Evolutionary conservation across 2,329 filamentous ascomycete genomes (phyloP).

Genomic region (Aaosphaeria pasadenensis): DNA sequence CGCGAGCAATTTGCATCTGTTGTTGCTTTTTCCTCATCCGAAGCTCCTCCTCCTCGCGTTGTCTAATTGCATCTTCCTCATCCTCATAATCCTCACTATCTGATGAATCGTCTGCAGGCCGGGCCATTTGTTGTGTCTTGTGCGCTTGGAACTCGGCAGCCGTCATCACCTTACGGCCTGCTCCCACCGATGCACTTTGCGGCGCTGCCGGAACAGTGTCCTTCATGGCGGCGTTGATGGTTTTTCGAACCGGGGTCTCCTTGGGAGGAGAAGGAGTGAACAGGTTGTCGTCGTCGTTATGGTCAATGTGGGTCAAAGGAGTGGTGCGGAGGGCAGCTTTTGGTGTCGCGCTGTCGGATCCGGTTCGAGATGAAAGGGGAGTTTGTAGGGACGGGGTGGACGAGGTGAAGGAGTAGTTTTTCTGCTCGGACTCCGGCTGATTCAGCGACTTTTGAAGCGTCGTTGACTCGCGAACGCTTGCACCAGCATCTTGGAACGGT

Average conservation of each 20-base stretch:
- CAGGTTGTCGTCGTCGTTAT: constrained; percentile 28
- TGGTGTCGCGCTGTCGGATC: constrained; percentile 29
- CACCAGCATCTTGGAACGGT: constrained; percentile 26
- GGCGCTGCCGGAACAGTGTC: constrained; percentile 10
- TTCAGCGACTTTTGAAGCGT: constrained; percentile 18
- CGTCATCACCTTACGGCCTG: constrained; percentile 28
- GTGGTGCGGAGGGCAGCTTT: constrained; percentile 19
- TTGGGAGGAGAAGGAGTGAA: constrained; percentile 19
- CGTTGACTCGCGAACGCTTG: constrained; percentile 26
- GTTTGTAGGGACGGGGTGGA: constrained; percentile 34
- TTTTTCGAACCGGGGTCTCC: constrained; percentile 4
- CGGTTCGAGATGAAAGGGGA: constrained; percentile 29
- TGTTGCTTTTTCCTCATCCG: constrained; percentile 29
- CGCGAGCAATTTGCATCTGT: constrained; percentile 32
- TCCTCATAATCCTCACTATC: constrained; percentile 35
- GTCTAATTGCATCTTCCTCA: constrained; percentile 34
- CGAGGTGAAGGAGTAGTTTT: constrained; percentile 18
- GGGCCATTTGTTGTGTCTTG: constrained; percentile 21
- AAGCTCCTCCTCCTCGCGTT: constrained; percentile 28
- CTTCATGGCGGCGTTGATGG: constrained; percentile 6
- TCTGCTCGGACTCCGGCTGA: constrained; percentile 20
- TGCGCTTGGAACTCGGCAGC: constrained; percentile 31
- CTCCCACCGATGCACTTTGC: constrained; percentile 4
- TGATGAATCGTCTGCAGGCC: constrained; percentile 27
- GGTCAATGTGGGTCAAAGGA: constrained; percentile 14